These are phyloP conservation scores for Fistulifera solaris DNA, from an alignment of 108 stramenopile species.

Conservation along the genomic window DNA sequence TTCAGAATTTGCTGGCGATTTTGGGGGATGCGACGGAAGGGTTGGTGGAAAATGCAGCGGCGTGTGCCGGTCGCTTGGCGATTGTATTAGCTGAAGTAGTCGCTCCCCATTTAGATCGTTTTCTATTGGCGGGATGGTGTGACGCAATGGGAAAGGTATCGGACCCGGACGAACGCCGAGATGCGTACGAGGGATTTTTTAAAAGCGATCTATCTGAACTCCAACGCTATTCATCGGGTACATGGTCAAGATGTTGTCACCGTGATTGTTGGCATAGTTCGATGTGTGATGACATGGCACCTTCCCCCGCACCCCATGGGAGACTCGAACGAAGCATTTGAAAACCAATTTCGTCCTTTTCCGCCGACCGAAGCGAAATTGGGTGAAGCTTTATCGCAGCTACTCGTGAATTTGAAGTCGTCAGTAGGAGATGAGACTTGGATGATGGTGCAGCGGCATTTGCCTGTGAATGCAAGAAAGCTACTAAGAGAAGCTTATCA, in stretches of 20 bases:
- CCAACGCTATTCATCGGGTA: conserved; percentile 13
- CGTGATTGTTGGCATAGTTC: conserved; percentile 43
- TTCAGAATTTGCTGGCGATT: conserved; percentile 63
- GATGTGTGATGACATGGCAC: conserved; percentile 17
- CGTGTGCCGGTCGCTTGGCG: conserved; percentile 80
- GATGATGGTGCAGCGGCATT: conserved; percentile 37
- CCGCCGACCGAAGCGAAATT: conserved; percentile 50
- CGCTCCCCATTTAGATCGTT: conserved; percentile 74
- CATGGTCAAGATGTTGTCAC: background rate
- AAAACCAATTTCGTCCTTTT: conserved; percentile 39
- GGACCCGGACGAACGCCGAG: conserved; percentile 53
- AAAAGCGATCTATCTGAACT: conserved; percentile 60
- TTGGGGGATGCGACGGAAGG: conserved; percentile 61
- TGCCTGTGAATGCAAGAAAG: conserved; percentile 59
- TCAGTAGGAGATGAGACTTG: conserved; percentile 51
- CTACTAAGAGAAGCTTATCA: conserved; percentile 52
- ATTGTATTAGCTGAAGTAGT: conserved; percentile 70
- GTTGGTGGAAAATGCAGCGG: conserved; percentile 81
- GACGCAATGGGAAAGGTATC: conserved; percentile 65
- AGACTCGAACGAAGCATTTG: background rate
- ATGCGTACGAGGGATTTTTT: conserved; percentile 73
- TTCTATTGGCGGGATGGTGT: conserved; percentile 62
- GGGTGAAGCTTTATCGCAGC: conserved; percentile 29
- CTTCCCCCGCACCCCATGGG: conserved; percentile 13
- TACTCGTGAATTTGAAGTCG: conserved; percentile 52